These are phyloP conservation scores for Candida rishiriensis DNA, from an alignment of 805 yeast species.

Conservation along the genomic window DNA sequence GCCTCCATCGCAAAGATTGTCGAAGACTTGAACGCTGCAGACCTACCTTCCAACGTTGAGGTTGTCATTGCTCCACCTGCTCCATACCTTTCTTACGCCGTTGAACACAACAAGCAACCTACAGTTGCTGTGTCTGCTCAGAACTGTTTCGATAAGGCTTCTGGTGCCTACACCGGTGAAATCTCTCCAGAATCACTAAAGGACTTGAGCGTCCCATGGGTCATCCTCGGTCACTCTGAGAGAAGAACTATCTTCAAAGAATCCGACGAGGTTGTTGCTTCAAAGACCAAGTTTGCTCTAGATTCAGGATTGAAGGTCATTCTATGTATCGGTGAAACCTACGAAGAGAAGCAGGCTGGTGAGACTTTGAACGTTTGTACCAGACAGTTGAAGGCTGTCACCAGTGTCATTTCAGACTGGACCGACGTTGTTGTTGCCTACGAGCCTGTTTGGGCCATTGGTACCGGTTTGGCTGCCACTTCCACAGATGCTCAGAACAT, in stretches of 20 bases:
- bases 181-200: slow-evolving; percentile 81
- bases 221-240: slow-evolving; percentile 96
- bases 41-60: slow-evolving; percentile 73
- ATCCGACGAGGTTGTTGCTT: slow-evolving; percentile 85
- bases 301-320: slow-evolving; percentile 88
- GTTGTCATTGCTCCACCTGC: slow-evolving; percentile 97
- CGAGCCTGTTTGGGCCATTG: slow-evolving; percentile 99
- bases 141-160: slow-evolving; percentile 79
- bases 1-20: slow-evolving; percentile 79
- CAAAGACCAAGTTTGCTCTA: slow-evolving; percentile 90
- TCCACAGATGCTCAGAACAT: slow-evolving; percentile 97
- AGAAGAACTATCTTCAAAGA: slow-evolving; percentile 94
- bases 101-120: slow-evolving; percentile 58
- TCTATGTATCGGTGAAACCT: slow-evolving; percentile 96
- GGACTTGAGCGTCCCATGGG: slow-evolving; percentile 93
- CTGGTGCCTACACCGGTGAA: slow-evolving; percentile 99
- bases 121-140: slow-evolving; percentile 86
- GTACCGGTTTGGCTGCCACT: slow-evolving; percentile 98
- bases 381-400: slow-evolving; percentile 86
- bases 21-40: slow-evolving; percentile 74
- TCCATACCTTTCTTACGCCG: slow-evolving; percentile 80
- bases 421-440: slow-evolving; percentile 88
- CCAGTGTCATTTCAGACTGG: slow-evolving; percentile 82
- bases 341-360: slow-evolving; percentile 90
- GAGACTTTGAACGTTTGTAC: slow-evolving; percentile 81